These are phyloP conservation scores for Sclerotiophoma versabilis DNA, from an alignment of 2,329 filamentous ascomycete species.

Conservation along the genomic window DNA sequence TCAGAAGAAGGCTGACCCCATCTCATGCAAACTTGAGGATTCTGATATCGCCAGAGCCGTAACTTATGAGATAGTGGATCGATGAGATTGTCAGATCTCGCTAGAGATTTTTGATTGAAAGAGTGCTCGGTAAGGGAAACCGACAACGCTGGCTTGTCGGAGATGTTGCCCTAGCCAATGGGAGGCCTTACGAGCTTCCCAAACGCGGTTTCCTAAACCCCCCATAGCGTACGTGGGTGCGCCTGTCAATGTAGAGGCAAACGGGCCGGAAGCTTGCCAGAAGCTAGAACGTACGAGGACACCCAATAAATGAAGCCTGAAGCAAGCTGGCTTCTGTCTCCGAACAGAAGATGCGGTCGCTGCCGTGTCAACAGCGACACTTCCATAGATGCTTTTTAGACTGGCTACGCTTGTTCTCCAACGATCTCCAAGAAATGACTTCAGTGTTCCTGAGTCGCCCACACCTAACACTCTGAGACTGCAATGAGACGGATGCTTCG, in stretches of 20 bases:
- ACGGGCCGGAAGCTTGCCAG: background rate
- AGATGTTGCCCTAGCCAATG: constrained; percentile 19
- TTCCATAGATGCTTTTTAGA: too few species aligned
- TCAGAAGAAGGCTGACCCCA: background rate
- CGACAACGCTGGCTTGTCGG: constrained; percentile 12
- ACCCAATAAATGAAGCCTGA: background rate
- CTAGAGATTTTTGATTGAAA: constrained; percentile 10
- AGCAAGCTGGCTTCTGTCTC: background rate
- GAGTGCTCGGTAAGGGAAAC: constrained; percentile 17
- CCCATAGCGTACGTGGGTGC: background rate
- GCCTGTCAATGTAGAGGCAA: background rate
- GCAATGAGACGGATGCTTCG: background rate
- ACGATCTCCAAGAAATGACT: background rate
- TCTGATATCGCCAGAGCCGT: background rate
- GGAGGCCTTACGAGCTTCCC: background rate
- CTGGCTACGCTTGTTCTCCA: background rate
- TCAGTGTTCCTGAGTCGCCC: background rate
- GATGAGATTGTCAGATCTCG: constrained; percentile 9
- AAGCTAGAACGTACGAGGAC: constrained; percentile 1
- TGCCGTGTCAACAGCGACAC: background rate
- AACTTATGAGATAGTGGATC: constrained; percentile 1
- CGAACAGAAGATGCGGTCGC: background rate
- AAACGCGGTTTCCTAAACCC: background rate
- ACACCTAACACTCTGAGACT: background rate
- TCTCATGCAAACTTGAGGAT: background rate